A percentile compares a stretch with the other conserved stretches of the same genome.
Evolutionary conservation across 1,139 yeast species (phyloP).

Genomic region (Saccharomyces hybrid): DNA sequence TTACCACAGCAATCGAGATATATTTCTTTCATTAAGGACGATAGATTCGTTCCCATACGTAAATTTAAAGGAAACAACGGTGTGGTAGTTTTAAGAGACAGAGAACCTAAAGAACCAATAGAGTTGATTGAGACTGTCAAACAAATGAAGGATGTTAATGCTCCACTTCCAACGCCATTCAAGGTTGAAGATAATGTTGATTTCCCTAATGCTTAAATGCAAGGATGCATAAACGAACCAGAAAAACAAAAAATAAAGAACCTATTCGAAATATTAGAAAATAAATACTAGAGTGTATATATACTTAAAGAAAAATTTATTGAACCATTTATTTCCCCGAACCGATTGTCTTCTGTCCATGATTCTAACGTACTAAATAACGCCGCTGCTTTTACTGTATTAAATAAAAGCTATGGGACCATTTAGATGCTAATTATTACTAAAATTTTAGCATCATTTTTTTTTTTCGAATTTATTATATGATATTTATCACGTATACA

Average conservation of each 20-base stretch:
- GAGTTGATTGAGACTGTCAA: constrained; percentile 78
- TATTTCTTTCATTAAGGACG: constrained; percentile 67
- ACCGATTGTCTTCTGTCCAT: background rate
- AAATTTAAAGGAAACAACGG: constrained; percentile 75
- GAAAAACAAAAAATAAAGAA: background rate
- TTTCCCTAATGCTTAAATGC: constrained; percentile 8
- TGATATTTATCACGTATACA: no score
- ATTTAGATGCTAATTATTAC: no score
- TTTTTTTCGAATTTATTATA: no score
- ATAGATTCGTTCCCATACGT: constrained; percentile 77
- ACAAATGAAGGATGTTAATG: constrained; percentile 73
- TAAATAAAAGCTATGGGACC: no score
- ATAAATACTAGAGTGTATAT: background rate
- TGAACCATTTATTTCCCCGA: background rate
- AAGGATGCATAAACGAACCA: background rate
- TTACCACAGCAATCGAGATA: constrained; percentile 85
- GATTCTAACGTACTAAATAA: background rate
- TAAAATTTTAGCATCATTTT: no score
- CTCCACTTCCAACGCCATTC: constrained; percentile 88
- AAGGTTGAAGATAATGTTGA: constrained; percentile 29
- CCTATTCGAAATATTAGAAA: background rate
- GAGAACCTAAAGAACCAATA: constrained; percentile 55
- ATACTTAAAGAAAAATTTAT: background rate
- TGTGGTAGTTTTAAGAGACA: constrained; percentile 70
- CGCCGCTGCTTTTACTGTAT: no score